Base-by-base conservation (phyloP, 805 yeast genomes). In the Yarrowia deformans region DNA sequence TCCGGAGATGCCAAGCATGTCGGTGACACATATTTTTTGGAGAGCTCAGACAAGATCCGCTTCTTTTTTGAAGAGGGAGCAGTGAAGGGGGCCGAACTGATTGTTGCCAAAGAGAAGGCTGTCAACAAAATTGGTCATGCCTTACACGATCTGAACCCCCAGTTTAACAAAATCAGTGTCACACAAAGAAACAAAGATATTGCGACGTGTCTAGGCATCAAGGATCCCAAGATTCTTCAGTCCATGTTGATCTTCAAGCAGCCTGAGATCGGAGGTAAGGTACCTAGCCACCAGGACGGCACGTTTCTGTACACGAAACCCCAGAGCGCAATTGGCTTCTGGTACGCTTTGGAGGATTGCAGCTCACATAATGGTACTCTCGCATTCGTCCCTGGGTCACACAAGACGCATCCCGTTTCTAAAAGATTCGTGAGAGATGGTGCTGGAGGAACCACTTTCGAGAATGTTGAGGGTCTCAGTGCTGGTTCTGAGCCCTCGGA, bases 41-140 rank as follows among this genome's bases (percentile, higher is more conserved):
- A 84, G 32, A 88, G 93, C 1, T 83, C 90, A 0, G 90, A 90
- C 73, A 89, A 90, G 71, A 81, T 90, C 5, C 82, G 86, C 1
- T 90, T 79, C 74, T 90, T 90, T 77, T 86, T 90, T 71, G 96
- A 90, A 73, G 85, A 85, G 2, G 92, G 94, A 0, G 84, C 90
- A 72, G 85, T 85, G 72, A 75, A 72, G 12, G 69, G 78, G 1
- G 90, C 90, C n/a, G 73, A 83, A 29, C 79, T 90, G 71, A 77
- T 76, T 34, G 84, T 80, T 73, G 85, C 89, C 10, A 81, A 87
- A 70, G 83, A 84, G 37, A 78, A 77, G 70, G 84, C 93, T 0
- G 82, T 90, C 74, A 90, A 90, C 78, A 90, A 90, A 78, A 86
- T 90, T 50, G 96, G 95, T 6, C 96, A 90, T 74, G 91, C 90